Evolutionary conservation across 1,284 basidiomycete genomes (phyloP), one percentile per base, ranked within the genome.

Genomic region (Mycosarcoma mackinlayi): DNA sequence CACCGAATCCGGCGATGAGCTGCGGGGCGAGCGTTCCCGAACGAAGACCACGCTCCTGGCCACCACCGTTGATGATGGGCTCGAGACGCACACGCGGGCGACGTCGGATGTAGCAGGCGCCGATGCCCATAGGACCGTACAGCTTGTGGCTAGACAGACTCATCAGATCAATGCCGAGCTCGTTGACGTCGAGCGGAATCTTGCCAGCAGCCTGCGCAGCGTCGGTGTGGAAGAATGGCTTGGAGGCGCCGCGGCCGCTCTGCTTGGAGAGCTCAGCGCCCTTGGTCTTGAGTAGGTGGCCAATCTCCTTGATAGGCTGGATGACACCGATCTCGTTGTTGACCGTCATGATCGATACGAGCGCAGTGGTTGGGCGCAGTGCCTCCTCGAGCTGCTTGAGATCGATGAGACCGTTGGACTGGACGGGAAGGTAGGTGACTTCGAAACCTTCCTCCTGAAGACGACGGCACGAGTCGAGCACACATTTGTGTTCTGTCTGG

Each of bases 281-380:
- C 49, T 82, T 77, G 28, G 76, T 78, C 77, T 86, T 86, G 48
- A 92, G 83, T 27, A 96, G 87, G 5, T 88, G 87, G 23, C 94
- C 95, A 71, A 99, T 98, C 84, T 98, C 94, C 82, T 92, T 91
- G 67, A 98, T 88, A 1, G 96, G 96, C 83, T 98, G 96, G 66
- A 99, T 96, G 65, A 98, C 94, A 45, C 96, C 96, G 7, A 94
- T 98, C 86, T 99, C 96, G 85, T 99, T 99, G 86, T 99, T 99
- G 67, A 99, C 95, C 4, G 92, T 89, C 96, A 99, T 99, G 83
- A 99, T 91, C 10, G 94, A 96, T 37, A 97, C 89, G 9, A 97
- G 85, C 6, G 89, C 90, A 1, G 94, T 88, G 19, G 82, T 92
- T 76, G 93, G 92, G 44, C 92, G 89, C 51, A 97, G 92, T 27